Base-by-base conservation (phyloP, 768 basidiomycete genomes). In the Udeniomyces megalosporus region DNA sequence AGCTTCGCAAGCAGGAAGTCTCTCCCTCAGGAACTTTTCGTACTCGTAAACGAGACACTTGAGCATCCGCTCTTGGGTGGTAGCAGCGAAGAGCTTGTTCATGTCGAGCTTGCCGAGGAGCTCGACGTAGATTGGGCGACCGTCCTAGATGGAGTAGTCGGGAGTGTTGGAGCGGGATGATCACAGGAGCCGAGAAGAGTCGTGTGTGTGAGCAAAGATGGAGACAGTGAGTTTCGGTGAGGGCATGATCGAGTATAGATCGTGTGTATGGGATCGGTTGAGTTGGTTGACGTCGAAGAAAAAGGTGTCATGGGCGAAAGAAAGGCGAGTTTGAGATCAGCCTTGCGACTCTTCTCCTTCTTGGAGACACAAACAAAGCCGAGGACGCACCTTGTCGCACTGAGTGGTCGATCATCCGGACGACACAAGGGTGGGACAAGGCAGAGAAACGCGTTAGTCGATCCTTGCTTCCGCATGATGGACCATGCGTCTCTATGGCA, bases 71-170 rank as follows among this genome's bases (percentile, higher is more conserved):
- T 96, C 89, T 68, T 80, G 82, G 2, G 88, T 86, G 10, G 93
- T 96, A 66, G 83, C 76, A 3, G 76, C 75, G 75, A 91, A 88
- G 52, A 99, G 82, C 35, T 83, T 84, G 69, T 77, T 80, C 71
- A 95, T 79, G 77, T 97, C 88, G 70, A 97, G 81, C 68, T 84
- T 82, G 66, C 91, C 91, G 46, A 97, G 83, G 31, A 82, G 84
- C 74, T 99, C 90, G 70, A 99, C 82, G 79, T 96, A 99, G 69
- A 99, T 74, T 10, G 95, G 95, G 62, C 92, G 84, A 22, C 93
- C 93, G 68, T 95, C 91, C 88, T 91, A 69, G 34, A n/a, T 4
- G 48, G 24, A 53, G 50, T 20, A 22, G 48, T 48, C 46, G 31
- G 52, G 26, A 61, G 32, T 24, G 50, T n/a, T 4, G 32, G 28